Conservation (phyloP, 805 yeast genomes). For the Candida xyloterini region DNA sequence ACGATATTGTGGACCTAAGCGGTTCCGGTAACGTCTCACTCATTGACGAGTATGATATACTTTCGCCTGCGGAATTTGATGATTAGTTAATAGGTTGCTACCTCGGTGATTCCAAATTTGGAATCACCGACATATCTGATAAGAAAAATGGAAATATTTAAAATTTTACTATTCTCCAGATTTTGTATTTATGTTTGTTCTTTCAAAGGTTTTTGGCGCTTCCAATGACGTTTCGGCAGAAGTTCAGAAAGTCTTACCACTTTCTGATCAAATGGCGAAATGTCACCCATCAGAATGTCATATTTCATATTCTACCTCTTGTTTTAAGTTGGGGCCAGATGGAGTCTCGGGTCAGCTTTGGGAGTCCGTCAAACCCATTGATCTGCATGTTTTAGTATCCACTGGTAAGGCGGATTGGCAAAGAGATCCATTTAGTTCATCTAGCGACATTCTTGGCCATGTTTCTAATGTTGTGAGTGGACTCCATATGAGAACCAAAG, state of each 20-base stretch:
- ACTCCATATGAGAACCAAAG: constrained; percentile 15
- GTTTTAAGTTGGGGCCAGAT: constrained; percentile 37
- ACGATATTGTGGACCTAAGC: background rate
- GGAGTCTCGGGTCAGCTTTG: constrained; percentile 44
- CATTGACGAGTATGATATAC: constrained; percentile 17
- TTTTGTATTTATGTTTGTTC: constrained; percentile 18
- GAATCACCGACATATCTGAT: background rate
- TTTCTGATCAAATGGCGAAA: constrained; percentile 49
- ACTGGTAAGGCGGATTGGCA: constrained; percentile 87
- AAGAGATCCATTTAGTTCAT: constrained; percentile 56
- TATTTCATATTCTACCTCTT: constrained; percentile 20
- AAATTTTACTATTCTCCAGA: no score
- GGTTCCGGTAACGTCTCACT: background rate
- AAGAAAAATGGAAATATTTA: background rate
- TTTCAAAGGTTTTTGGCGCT: constrained; percentile 14
- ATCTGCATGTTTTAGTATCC: constrained; percentile 72
- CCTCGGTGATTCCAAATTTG: constrained; percentile 2
- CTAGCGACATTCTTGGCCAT: constrained; percentile 31
- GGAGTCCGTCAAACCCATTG: constrained; percentile 68
- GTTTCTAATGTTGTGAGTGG: constrained; percentile 24
- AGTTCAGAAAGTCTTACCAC: constrained; percentile 37
- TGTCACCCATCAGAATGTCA: constrained; percentile 52
- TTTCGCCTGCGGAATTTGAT: constrained; percentile 23
- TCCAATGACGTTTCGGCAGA: constrained; percentile 25
- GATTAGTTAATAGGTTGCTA: background rate